Evolutionary conservation across 768 basidiomycete species (phyloP).

Genomic region (Kwoniella botswanensis): DNA sequence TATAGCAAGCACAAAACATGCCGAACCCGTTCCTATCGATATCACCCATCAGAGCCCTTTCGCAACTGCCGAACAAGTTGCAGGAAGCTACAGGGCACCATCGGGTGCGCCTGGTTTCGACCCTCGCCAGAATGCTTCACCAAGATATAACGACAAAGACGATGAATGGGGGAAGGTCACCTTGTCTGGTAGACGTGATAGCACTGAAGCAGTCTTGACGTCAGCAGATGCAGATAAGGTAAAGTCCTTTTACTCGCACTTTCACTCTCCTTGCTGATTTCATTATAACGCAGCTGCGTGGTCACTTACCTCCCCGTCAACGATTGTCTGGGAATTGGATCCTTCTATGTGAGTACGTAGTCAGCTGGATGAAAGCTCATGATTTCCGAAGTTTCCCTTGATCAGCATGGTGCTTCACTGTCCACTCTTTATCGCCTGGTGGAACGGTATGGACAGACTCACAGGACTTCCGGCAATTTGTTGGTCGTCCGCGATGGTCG

Average conservation of each 20-base stretch:
- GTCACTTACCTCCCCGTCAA: conserved; percentile 49
- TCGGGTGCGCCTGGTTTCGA: conserved; percentile 50
- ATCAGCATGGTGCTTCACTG: conserved; percentile 92
- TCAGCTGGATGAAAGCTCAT: not conserved
- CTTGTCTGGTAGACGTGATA: conserved; percentile 40
- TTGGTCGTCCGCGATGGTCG: conserved; percentile 70
- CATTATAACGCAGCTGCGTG: conserved; percentile 33
- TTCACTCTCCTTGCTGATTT: not conserved
- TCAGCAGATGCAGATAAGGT: conserved; percentile 40
- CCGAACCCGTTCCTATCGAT: conserved; percentile 29
- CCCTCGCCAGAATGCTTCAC: conserved; percentile 2
- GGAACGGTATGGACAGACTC: conserved; percentile 39
- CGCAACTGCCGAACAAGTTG: conserved; percentile 32
- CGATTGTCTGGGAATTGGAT: conserved; percentile 51
- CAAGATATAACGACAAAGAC: not conserved
- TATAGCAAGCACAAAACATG: not conserved
- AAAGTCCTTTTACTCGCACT: not conserved
- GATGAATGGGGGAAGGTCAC: conserved; percentile 33
- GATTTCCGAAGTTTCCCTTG: conserved; percentile 66
- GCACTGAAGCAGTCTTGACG: conserved; percentile 38
- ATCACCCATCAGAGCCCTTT: conserved; percentile 54
- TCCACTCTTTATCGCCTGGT: conserved; percentile 74
- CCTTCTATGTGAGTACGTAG: conserved; percentile 48
- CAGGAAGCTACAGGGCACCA: conserved; percentile 41
- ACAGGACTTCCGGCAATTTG: conserved; percentile 59